phyloP scores from a whole-genome alignment of 768 basidiomycete species.

The Pisolithus albus region DNA sequence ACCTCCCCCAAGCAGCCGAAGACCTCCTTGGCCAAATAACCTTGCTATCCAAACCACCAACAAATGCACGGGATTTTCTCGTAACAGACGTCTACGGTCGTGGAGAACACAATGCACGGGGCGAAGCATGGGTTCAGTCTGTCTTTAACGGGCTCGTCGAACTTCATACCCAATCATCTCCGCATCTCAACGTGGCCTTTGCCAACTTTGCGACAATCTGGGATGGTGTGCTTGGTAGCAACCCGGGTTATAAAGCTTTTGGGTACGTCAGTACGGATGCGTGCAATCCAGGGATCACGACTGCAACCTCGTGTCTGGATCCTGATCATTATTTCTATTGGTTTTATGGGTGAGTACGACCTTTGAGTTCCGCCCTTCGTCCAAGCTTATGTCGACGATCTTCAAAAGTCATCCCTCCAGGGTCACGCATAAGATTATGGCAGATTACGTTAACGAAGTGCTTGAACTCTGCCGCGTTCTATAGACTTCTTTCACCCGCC shows the following conservation, averaged over 20 bases:
- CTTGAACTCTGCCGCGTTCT: slow-evolving; percentile 25
- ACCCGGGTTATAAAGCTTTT: slow-evolving; percentile 42
- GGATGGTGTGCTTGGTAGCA: slow-evolving; percentile 38
- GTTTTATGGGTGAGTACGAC: slow-evolving; percentile 37
- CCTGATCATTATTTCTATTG: slow-evolving; percentile 49
- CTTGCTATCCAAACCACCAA: slow-evolving; percentile 42
- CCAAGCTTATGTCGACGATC: not conserved
- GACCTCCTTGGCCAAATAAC: slow-evolving; percentile 39
- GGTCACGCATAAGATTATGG: slow-evolving; percentile 46
- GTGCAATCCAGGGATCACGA: slow-evolving; percentile 31
- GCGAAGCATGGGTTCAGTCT: slow-evolving; percentile 42
- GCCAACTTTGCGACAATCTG: slow-evolving; percentile 44
- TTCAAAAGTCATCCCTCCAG: slow-evolving; percentile 41
- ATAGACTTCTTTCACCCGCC: not conserved
- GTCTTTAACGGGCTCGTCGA: slow-evolving; percentile 36
- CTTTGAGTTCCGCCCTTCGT: not conserved
- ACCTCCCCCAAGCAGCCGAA: slow-evolving; percentile 39
- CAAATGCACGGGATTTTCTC: slow-evolving; percentile 44
- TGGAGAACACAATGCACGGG: slow-evolving; percentile 33
- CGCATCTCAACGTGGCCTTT: slow-evolving; percentile 36
- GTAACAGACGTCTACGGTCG: slow-evolving; percentile 46
- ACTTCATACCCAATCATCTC: slow-evolving; percentile 23
- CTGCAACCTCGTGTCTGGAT: slow-evolving; percentile 30
- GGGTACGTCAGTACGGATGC: slow-evolving; percentile 39
- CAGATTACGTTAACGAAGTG: slow-evolving; percentile 41